phyloP scores from a whole-genome alignment of 2,329 filamentous ascomycete species.

The Colletotrichum horii region DNA sequence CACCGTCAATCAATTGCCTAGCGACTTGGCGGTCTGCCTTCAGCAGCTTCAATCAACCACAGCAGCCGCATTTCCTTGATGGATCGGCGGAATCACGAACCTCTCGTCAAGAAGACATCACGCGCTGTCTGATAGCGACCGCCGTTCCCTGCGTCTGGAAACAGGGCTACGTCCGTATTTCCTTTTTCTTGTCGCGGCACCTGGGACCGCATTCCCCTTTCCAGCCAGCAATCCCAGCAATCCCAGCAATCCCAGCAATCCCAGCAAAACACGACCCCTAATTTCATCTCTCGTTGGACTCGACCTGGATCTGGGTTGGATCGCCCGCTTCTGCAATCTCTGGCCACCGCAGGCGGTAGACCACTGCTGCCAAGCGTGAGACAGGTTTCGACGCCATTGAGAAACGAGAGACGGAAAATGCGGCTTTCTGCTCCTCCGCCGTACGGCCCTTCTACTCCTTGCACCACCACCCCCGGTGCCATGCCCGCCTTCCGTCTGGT shows the following conservation, averaged over 20 bases:
- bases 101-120: background rate
- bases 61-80: background rate
- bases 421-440: background rate
- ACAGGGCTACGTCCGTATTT: background rate
- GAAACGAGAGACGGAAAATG: background rate
- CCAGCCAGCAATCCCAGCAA: background rate
- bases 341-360: background rate
- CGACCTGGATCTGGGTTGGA: background rate
- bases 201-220: background rate
- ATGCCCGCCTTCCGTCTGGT: background rate
- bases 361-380: background rate
- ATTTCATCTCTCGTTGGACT: background rate
- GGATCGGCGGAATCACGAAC: background rate
- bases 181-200: background rate
- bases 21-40: background rate
- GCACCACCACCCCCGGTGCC: background rate
- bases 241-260: too few relatives aligned
- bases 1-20: background rate
- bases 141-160: background rate
- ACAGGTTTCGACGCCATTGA: conserved; percentile 5
- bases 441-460: background rate
- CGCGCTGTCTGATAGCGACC: background rate
- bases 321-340: background rate
- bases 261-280: background rate
- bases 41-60: background rate